Evolutionary conservation across 192 early-diverging fungal species (phyloP).

Genomic region (Spizellomyces punctatus): DNA sequence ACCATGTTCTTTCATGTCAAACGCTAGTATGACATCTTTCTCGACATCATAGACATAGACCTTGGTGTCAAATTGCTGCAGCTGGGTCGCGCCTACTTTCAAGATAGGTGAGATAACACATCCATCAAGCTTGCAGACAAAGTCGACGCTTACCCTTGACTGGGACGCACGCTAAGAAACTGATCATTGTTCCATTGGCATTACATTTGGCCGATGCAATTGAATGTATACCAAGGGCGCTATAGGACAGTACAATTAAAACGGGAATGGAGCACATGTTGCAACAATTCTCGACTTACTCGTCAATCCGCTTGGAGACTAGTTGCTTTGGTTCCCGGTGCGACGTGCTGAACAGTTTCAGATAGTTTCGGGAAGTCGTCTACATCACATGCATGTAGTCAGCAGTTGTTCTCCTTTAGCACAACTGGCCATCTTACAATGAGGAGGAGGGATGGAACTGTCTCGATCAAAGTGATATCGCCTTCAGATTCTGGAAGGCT

Average conservation of each 20-base stretch:
- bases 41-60: constrained; percentile 39
- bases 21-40: constrained; percentile 27
- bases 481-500: constrained; percentile 28
- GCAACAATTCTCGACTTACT: constrained; percentile 2
- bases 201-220: constrained; percentile 16
- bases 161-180: constrained; percentile 3
- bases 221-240: constrained; percentile 23
- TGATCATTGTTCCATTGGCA: constrained; percentile 23
- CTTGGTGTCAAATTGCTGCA: constrained; percentile 10
- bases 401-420: background rate
- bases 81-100: constrained; percentile 16
- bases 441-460: background rate
- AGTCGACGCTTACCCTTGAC: constrained; percentile 1
- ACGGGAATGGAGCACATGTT: background rate
- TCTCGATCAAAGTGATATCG: constrained; percentile 8
- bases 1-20: constrained; percentile 22
- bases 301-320: constrained; percentile 21
- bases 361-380: constrained; percentile 38
- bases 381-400: constrained; percentile 3
- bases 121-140: background rate
- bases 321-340: constrained; percentile 32
- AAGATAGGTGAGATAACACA: background rate
- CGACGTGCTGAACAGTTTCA: constrained; percentile 40
- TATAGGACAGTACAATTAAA: background rate
- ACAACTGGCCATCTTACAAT: background rate